Evolutionary conservation across 129 eudicot genomes (phyloP).

Genomic region (Escallonia rubra): DNA sequence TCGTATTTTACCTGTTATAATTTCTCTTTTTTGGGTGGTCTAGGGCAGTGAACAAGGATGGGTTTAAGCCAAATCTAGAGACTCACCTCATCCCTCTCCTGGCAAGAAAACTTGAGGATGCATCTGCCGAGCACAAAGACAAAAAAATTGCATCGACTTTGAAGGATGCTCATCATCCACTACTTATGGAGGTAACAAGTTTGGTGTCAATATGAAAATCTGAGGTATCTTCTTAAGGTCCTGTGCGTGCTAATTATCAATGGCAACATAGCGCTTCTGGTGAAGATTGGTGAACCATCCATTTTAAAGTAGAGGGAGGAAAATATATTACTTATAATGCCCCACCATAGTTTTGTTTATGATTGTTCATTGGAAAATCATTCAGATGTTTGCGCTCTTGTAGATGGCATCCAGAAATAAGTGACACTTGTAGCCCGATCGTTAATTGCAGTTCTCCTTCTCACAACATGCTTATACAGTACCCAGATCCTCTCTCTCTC

Average conservation of each 20-base stretch:
- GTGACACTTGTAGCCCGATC: too few relatives aligned
- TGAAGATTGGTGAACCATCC: background rate
- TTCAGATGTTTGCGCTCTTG: too few relatives aligned
- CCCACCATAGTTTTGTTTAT: too few relatives aligned
- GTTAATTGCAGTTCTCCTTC: too few relatives aligned
- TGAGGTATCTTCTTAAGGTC: background rate
- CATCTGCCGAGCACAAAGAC: constrained; percentile 48
- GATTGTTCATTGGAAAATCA: too few relatives aligned
- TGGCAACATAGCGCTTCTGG: too few relatives aligned
- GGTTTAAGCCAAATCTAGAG: constrained; percentile 93
- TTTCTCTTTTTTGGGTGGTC: constrained; percentile 22
- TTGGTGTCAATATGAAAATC: background rate
- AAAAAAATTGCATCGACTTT: constrained; percentile 27
- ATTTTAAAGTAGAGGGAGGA: background rate
- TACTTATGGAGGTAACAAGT: constrained; percentile 76
- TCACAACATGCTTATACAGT: too few relatives aligned
- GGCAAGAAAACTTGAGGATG: constrained; percentile 53
- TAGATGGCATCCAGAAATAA: too few relatives aligned
- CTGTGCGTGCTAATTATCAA: too few relatives aligned
- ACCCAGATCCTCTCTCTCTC: too few relatives aligned
- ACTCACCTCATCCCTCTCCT: constrained; percentile 82
- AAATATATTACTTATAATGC: too few relatives aligned
- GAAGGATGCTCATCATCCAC: constrained; percentile 63
- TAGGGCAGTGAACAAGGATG: constrained; percentile 83
- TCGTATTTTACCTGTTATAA: background rate